phyloP scores from a whole-genome alignment of 768 basidiomycete genomes.

The Rhizopogon roseolus region DNA sequence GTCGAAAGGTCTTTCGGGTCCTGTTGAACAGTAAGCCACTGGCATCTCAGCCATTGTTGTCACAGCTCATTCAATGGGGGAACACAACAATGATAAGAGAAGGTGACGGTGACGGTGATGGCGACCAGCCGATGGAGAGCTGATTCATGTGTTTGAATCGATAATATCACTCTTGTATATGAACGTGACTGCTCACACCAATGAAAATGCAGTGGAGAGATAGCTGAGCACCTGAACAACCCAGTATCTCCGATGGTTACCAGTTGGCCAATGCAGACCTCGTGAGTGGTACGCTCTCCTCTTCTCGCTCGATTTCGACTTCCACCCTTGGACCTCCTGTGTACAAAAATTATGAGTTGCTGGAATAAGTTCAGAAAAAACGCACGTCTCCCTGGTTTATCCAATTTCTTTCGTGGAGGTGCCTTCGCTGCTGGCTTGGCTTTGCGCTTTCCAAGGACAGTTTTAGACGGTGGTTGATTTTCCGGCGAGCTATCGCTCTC shows the following conservation, averaged over 20 bases:
- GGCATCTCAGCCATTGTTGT: conserved; percentile 27
- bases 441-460: conserved; percentile 67
- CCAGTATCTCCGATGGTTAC: conserved; percentile 26
- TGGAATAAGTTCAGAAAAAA: conserved; percentile 11
- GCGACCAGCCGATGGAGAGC: background rate
- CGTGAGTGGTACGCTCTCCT: conserved; percentile 59
- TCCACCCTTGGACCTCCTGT: conserved; percentile 79
- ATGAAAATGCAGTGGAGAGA: background rate
- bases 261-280: conserved; percentile 49
- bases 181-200: background rate
- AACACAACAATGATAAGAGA: conserved; percentile 10
- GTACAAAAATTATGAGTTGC: conserved; percentile 10
- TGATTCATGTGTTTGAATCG: background rate
- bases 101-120: conserved; percentile 2
- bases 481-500: conserved; percentile 34
- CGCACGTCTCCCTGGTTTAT: conserved; percentile 60
- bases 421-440: conserved; percentile 35
- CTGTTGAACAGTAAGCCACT: conserved; percentile 27
- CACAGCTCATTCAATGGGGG: conserved; percentile 28
- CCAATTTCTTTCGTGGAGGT: conserved; percentile 47
- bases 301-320: conserved; percentile 95
- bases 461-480: conserved; percentile 33
- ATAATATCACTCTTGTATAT: background rate
- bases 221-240: background rate
- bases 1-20: conserved; percentile 23